Evolutionary conservation across 2,329 filamentous ascomycete species (phyloP).

Genomic region (Calonectria pseudoreteaudii): DNA sequence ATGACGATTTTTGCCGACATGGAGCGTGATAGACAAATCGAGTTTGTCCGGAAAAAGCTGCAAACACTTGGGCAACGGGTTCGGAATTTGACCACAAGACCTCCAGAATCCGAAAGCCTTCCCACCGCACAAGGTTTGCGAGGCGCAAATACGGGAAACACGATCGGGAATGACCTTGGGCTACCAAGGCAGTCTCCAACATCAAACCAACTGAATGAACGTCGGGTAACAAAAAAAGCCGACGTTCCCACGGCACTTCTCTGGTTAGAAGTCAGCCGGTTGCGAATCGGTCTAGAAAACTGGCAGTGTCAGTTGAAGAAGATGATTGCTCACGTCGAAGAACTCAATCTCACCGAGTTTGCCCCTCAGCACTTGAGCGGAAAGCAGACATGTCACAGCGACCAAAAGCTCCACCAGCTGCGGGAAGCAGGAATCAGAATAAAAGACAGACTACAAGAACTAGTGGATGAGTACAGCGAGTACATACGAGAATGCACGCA

Average conservation of each 20-base stretch:
- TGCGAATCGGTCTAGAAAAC: conserved; percentile 29
- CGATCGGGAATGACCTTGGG: neutral
- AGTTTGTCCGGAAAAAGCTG: conserved; percentile 8
- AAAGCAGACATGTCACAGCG: neutral
- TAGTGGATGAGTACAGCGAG: conserved; percentile 32
- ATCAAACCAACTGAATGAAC: neutral
- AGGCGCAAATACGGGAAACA: neutral
- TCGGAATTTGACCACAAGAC: neutral
- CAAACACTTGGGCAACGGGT: neutral
- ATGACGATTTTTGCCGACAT: conserved; percentile 32
- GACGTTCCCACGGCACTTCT: conserved; percentile 6
- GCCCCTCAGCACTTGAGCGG: no score
- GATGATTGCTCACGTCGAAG: conserved; percentile 33
- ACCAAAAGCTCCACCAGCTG: neutral
- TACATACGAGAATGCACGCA: conserved; percentile 28
- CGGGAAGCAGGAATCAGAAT: conserved; percentile 7
- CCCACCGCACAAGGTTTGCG: neutral
- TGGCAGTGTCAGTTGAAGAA: conserved; percentile 36
- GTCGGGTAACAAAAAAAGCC: neutral
- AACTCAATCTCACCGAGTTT: conserved; percentile 13
- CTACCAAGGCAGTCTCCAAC: neutral
- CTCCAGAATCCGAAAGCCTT: neutral
- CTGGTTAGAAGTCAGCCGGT: conserved; percentile 35
- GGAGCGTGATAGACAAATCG: conserved; percentile 30
- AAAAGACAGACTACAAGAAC: conserved; percentile 22